These are phyloP conservation scores for Fistulina hepatica DNA, from an alignment of 1,284 basidiomycete genomes.

Conservation along the genomic window DNA sequence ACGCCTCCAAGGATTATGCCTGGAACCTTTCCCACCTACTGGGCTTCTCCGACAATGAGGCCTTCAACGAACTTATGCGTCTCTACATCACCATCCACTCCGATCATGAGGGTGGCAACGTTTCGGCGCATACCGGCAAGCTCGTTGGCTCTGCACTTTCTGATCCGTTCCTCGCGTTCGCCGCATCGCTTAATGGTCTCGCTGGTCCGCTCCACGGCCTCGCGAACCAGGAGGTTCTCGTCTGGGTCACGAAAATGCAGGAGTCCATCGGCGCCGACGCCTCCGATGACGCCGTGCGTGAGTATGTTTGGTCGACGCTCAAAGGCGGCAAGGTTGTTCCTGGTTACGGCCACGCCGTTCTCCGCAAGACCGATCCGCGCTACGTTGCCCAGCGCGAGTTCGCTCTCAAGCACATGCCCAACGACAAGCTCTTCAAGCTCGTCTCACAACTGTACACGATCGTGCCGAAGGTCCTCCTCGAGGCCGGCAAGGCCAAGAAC, in stretches of 20 bases:
- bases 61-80: slow-evolving; percentile 91
- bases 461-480: slow-evolving; percentile 86
- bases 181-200: slow-evolving; percentile 90
- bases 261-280: slow-evolving; percentile 72
- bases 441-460: slow-evolving; percentile 90
- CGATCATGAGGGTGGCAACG: slow-evolving; percentile 98
- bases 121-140: slow-evolving; percentile 94
- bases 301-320: slow-evolving; percentile 90
- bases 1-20: slow-evolving; percentile 85
- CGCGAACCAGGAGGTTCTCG: slow-evolving; percentile 91
- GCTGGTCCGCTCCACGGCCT: slow-evolving; percentile 96
- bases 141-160: slow-evolving; percentile 96
- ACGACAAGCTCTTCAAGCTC: slow-evolving; percentile 86
- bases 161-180: slow-evolving; percentile 95
- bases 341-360: slow-evolving; percentile 93
- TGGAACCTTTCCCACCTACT: slow-evolving; percentile 88
- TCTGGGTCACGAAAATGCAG: slow-evolving; percentile 89
- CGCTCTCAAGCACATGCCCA: slow-evolving; percentile 79
- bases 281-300: slow-evolving; percentile 76
- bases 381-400: slow-evolving; percentile 95
- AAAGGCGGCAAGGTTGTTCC: slow-evolving; percentile 89
- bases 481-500: slow-evolving; percentile 93
- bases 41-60: slow-evolving; percentile 83
- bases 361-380: slow-evolving; percentile 95
- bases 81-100: slow-evolving; percentile 95